A percentile compares a stretch with the other conserved stretches of the same genome.
Evolutionary conservation across 331 rosid genomes (phyloP).

Genomic region (Telfairia occidentalis): DNA sequence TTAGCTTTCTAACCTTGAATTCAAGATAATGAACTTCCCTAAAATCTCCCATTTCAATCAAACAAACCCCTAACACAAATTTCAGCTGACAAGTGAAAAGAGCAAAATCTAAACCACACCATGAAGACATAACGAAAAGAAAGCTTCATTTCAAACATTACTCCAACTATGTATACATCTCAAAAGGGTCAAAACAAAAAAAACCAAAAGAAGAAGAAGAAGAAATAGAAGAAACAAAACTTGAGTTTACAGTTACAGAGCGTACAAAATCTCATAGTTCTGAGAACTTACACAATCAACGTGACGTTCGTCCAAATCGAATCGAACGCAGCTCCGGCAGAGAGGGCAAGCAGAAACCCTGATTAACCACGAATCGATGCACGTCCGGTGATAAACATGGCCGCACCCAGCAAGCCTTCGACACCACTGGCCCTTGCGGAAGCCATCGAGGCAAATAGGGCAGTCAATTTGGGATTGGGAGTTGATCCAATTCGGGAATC

Average conservation of each 20-base stretch:
- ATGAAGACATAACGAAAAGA: neutral
- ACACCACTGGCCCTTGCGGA: constrained; percentile 63
- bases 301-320: constrained; percentile 14
- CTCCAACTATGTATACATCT: neutral
- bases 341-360: constrained; percentile 69
- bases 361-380: constrained; percentile 67
- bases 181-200: neutral
- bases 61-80: neutral
- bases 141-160: neutral
- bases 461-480: constrained; percentile 33
- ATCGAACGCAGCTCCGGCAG: constrained; percentile 61
- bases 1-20: no score
- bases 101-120: neutral
- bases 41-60: neutral
- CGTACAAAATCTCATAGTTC: constrained; percentile 15
- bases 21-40: neutral
- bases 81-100: neutral
- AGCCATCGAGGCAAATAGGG: constrained; percentile 60
- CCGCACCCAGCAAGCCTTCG: constrained; percentile 45
- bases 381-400: constrained; percentile 58
- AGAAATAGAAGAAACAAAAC: neutral
- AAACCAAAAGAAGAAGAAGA: neutral
- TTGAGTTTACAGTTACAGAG: neutral
- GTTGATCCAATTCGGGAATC: constrained; percentile 16
- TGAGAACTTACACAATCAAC: constrained; percentile 20